Conservation (phyloP, 176 grass and related monocot genomes). For the Aegilops sharonensis region DNA sequence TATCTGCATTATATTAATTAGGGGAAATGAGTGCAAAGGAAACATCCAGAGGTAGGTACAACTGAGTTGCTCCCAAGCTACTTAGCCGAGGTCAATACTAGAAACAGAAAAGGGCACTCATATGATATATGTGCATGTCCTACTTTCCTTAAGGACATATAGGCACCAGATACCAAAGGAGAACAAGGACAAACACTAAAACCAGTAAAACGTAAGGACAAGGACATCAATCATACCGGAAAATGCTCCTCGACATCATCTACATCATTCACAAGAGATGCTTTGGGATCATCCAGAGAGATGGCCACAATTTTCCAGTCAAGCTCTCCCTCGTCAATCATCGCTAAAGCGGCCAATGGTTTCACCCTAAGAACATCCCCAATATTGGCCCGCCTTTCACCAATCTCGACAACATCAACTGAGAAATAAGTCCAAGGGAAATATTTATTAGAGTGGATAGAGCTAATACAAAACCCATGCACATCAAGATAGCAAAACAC, state of each 20-base stretch:
- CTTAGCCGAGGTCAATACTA: background rate
- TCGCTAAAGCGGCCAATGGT: slow-evolving; percentile 93
- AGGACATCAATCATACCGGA: slow-evolving; percentile 52
- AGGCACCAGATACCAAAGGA: slow-evolving; percentile 2
- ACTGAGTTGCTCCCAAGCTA: background rate
- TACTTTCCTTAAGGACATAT: background rate
- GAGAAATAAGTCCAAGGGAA: slow-evolving; percentile 23
- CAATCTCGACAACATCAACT: slow-evolving; percentile 99
- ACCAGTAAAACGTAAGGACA: slow-evolving; percentile 14
- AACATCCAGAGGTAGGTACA: no score
- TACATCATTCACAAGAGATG: slow-evolving; percentile 92
- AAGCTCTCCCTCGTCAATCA: slow-evolving; percentile 98
- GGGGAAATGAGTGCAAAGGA: no score
- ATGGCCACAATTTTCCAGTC: slow-evolving; percentile 99
- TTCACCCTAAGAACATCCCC: slow-evolving; percentile 97
- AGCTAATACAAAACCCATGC: slow-evolving; percentile 17
- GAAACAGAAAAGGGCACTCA: background rate
- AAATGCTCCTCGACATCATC: slow-evolving; percentile 97
- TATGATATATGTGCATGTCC: background rate
- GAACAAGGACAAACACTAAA: slow-evolving; percentile 28
- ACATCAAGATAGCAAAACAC: background rate
- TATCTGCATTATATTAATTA: no score
- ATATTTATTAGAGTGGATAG: slow-evolving; percentile 1
- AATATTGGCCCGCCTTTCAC: slow-evolving; percentile 76
- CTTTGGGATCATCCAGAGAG: slow-evolving; percentile 96